phyloP scores from a whole-genome alignment of 352 stramenopile species.

The Pythium phragmitis region DNA sequence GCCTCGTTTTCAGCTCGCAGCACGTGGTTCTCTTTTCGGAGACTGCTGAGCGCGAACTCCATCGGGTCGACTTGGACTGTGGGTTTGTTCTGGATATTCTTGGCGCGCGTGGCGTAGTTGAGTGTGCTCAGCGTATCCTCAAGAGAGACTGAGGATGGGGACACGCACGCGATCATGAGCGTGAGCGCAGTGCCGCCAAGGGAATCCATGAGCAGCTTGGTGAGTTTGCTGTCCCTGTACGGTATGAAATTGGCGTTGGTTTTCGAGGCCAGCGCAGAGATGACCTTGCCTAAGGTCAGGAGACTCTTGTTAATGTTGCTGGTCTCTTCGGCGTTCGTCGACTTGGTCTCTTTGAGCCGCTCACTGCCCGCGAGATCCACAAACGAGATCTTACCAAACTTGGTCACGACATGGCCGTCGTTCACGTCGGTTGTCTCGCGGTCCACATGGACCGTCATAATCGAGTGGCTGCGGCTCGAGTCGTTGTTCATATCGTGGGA shows the following conservation, averaged over 20 bases:
- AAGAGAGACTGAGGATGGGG: slow-evolving; percentile 46
- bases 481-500: slow-evolving; percentile 81
- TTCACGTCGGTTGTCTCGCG: slow-evolving; percentile 46
- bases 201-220: slow-evolving; percentile 84
- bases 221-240: slow-evolving; percentile 86
- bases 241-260: slow-evolving; percentile 56
- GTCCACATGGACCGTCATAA: slow-evolving; percentile 76
- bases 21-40: slow-evolving; percentile 66
- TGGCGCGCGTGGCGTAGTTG: slow-evolving; percentile 81
- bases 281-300: slow-evolving; percentile 82
- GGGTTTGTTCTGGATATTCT: slow-evolving; percentile 86
- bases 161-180: slow-evolving; percentile 85
- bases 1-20: slow-evolving; percentile 58
- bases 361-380: slow-evolving; percentile 82
- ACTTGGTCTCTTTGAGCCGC: slow-evolving; percentile 72
- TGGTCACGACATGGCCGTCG: slow-evolving; percentile 47
- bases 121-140: slow-evolving; percentile 85
- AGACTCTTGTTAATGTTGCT: slow-evolving; percentile 87
- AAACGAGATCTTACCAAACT: slow-evolving; percentile 79
- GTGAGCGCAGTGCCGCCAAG: slow-evolving; percentile 79
- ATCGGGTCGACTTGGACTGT: slow-evolving; percentile 67
- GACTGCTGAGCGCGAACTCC: slow-evolving; percentile 52
- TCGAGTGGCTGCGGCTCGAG: slow-evolving; percentile 75
- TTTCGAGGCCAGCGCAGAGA: slow-evolving; percentile 66
- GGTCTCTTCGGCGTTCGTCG: slow-evolving; percentile 68